A percentile compares a stretch with the other conserved stretches of the same genome.
phyloP scores from a whole-genome alignment of 2,329 filamentous ascomycete genomes.

The Amylocarpus encephaloides region DNA sequence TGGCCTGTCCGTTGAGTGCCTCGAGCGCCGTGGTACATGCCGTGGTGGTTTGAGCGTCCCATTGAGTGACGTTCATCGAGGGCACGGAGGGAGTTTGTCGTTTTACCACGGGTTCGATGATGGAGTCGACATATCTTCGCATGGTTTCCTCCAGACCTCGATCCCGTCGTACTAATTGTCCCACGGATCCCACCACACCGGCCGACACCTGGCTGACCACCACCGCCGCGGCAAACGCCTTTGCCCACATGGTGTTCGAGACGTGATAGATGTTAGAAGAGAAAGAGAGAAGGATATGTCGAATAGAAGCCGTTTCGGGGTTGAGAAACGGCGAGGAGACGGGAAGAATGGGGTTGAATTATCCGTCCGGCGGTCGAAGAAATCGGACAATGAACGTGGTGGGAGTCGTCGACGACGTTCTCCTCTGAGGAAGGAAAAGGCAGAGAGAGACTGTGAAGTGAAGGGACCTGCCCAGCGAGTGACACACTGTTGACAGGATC shows the following conservation, averaged over 20 bases:
- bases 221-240: conserved; percentile 18
- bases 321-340: background rate
- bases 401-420: conserved; percentile 12
- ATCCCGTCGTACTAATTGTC: conserved; percentile 21
- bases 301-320: background rate
- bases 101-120: conserved; percentile 28
- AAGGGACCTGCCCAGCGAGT: conserved; percentile 24
- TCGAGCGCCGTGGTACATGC: conserved; percentile 55
- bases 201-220: conserved; percentile 26
- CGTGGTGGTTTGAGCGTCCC: conserved; percentile 47
- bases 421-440: conserved; percentile 7
- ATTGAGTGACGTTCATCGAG: conserved; percentile 44
- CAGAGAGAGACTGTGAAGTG: conserved; percentile 18
- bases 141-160: conserved; percentile 23
- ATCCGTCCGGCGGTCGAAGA: conserved; percentile 4
- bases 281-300: background rate
- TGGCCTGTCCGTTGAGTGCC: conserved; percentile 46
- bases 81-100: conserved; percentile 17
- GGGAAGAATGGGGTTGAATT: conserved; percentile 12
- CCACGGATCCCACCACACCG: conserved; percentile 19
- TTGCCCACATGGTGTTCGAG: conserved; percentile 16
- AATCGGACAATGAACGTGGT: conserved; percentile 15
- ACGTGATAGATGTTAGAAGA: conserved; percentile 2
- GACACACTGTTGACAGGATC: conserved; percentile 17
- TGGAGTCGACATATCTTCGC: conserved; percentile 27